Evolutionary conservation across 345 rosid genomes (phyloP).

Genomic region (Aethionema arabicum): DNA sequence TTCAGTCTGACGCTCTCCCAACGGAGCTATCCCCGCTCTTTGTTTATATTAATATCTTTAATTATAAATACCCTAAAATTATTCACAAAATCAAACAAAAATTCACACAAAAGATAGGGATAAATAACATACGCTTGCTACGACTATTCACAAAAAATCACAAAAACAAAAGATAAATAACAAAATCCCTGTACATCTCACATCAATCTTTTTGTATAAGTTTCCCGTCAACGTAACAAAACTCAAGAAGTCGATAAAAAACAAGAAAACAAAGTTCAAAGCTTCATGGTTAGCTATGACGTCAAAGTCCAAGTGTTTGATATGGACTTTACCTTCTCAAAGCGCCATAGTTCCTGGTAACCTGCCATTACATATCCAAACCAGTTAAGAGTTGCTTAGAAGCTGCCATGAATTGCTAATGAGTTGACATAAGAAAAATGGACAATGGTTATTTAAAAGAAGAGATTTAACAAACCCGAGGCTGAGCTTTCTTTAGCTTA

Average conservation of each 20-base stretch:
- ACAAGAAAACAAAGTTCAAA: neutral
- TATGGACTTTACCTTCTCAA: slow-evolving; percentile 53
- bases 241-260: neutral
- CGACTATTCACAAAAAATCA: neutral
- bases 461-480: slow-evolving; percentile 56
- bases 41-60: neutral
- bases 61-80: no score
- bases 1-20: slow-evolving; percentile 94
- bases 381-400: neutral
- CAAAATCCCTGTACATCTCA: slow-evolving; percentile 23
- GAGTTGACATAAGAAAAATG: neutral
- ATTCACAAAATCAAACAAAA: no score
- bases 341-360: slow-evolving; percentile 85
- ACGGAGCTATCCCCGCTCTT: slow-evolving; percentile 85
- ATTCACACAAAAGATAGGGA: no score
- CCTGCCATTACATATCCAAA: slow-evolving; percentile 39
- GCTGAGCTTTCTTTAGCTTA: slow-evolving; percentile 58
- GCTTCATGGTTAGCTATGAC: slow-evolving; percentile 10
- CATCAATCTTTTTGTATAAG: neutral
- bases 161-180: neutral
- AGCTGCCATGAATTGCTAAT: neutral
- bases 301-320: slow-evolving; percentile 1
- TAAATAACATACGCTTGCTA: no score
- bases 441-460: neutral
- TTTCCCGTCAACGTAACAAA: neutral